Base-by-base conservation (phyloP, 2,329 filamentous ascomycete species). In the Hymenoscyphus fructigenus region DNA sequence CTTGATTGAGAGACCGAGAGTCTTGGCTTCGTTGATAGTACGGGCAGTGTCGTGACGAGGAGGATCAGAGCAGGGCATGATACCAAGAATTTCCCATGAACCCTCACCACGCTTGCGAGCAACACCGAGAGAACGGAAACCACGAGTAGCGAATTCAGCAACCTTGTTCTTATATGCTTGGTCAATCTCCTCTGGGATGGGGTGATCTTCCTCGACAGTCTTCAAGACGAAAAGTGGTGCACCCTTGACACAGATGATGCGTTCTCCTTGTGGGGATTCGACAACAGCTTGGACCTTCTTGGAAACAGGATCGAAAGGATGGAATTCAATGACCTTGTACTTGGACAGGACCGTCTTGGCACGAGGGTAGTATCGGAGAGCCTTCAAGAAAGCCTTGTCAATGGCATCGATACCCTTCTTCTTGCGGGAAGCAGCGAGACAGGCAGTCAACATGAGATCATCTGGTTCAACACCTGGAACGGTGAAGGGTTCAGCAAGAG, bases 331-430 rank as follows among this genome's bases (percentile, higher is more conserved):
- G 66, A 93, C 90, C 79, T 89, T 90, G 85, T 94, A 96, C 82
- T 92, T 91, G 80, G 86, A 86, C 62, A 96, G 86, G 62, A 91
- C 88, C 67, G 82, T 79, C 85, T 95, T 96, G 79, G 91, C 92
- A 68, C 87, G 86, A 68, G 92, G 92, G 78, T 96, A 96, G 81
- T 84, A 89, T 76, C 87, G 87, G 69, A 96, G 87, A 26, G 90
- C 86, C 83, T 95, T 96, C 72, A 96, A 84, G 84, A 96, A 96
- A 76, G 92, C 92, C 84, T 94, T 95, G 85, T 96, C 93, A 73
- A 96, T 96, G 71, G 93, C 91, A 77, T 96, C 92, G 69, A 96
- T 93, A 83, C 92, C 92, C 84, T 96, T 96, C 86, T 93, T 94
- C 87, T 95, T 96, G 82, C 92, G 91, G 71, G 90, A 94, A 68